phyloP scores from a whole-genome alignment of 2,329 filamentous ascomycete genomes.

The Cucurbitaria berberidis region DNA sequence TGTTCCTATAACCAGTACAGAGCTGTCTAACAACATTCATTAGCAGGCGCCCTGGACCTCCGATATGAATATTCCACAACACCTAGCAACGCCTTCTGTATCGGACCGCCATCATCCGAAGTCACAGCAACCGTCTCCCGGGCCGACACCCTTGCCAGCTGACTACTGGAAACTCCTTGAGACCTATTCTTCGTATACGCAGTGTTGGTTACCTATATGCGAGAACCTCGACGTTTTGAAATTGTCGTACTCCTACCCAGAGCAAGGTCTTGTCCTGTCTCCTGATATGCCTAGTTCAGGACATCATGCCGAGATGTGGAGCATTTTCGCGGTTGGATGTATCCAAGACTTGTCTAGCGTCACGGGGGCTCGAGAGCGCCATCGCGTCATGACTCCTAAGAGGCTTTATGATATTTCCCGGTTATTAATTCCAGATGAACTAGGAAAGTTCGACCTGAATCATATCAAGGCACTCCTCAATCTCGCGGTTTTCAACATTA shows the following conservation, averaged over 20 bases:
- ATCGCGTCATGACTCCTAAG: conserved; percentile 5
- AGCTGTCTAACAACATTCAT: background rate
- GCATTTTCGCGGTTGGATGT: conserved; percentile 50
- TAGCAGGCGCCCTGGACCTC: conserved; percentile 6
- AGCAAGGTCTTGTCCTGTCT: conserved; percentile 48
- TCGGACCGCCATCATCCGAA: conserved; percentile 22
- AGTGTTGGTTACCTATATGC: conserved; percentile 76
- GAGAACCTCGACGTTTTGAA: conserved; percentile 69
- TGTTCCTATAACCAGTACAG: background rate
- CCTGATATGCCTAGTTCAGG: conserved; percentile 36
- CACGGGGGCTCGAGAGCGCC: background rate
- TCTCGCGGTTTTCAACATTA: conserved; percentile 67
- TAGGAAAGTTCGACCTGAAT: conserved; percentile 40
- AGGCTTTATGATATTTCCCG: conserved; percentile 32
- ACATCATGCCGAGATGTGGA: conserved; percentile 54
- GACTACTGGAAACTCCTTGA: conserved; percentile 61
- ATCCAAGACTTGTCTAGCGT: conserved; percentile 16
- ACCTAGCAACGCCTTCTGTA: background rate
- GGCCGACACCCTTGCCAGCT: conserved; percentile 55
- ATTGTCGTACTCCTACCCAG: conserved; percentile 60
- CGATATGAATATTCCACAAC: background rate
- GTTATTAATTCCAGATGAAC: conserved; percentile 36
- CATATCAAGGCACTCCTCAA: conserved; percentile 52
- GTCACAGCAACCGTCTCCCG: conserved; percentile 1
- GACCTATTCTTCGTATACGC: conserved; percentile 72